Percentiles rank a stretch among this genome's conserved stretches.
Conservation (phyloP, 805 yeast genomes). For the Starmerella floricola region DNA sequence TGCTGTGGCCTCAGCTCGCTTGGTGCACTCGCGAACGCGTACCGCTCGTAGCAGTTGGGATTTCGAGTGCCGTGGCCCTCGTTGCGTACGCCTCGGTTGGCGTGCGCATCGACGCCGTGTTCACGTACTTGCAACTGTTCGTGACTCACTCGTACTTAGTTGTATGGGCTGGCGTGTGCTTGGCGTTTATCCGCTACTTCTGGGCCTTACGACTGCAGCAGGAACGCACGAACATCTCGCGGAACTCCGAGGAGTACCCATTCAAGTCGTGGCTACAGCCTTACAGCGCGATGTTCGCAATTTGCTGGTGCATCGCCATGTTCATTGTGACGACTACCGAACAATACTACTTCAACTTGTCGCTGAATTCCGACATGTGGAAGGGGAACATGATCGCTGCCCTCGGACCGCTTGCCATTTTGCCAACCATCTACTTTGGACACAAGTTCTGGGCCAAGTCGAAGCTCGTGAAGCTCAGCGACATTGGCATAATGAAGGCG, state of each 20-base stretch:
- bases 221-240: slow-evolving; percentile 41
- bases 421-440: slow-evolving; percentile 38
- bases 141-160: slow-evolving; percentile 25
- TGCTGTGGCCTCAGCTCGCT: slow-evolving; percentile 7
- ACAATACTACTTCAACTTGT: slow-evolving; percentile 1
- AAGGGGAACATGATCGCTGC: slow-evolving; percentile 18
- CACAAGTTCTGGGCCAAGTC: slow-evolving; percentile 51
- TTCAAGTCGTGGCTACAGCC: slow-evolving; percentile 60
- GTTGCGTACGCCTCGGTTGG: slow-evolving; percentile 7
- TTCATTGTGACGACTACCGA: slow-evolving; percentile 1
- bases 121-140: slow-evolving; percentile 6
- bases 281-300: slow-evolving; percentile 47
- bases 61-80: slow-evolving; percentile 2
- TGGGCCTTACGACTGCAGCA: slow-evolving; percentile 42
- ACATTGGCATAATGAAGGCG: slow-evolving; percentile 61
- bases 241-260: slow-evolving; percentile 55
- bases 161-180: slow-evolving; percentile 61
- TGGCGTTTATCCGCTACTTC: slow-evolving; percentile 49
- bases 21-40: slow-evolving; percentile 14
- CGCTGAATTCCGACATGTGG: slow-evolving; percentile 1
- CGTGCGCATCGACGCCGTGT: slow-evolving; percentile 1
- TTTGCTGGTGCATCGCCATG: slow-evolving; percentile 7
- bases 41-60: slow-evolving; percentile 10
- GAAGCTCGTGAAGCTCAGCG: slow-evolving; percentile 51
- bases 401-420: slow-evolving; percentile 38